phyloP scores from a whole-genome alignment of 495 filamentous ascomycete genomes.

The Saxophila tyrrhenica region DNA sequence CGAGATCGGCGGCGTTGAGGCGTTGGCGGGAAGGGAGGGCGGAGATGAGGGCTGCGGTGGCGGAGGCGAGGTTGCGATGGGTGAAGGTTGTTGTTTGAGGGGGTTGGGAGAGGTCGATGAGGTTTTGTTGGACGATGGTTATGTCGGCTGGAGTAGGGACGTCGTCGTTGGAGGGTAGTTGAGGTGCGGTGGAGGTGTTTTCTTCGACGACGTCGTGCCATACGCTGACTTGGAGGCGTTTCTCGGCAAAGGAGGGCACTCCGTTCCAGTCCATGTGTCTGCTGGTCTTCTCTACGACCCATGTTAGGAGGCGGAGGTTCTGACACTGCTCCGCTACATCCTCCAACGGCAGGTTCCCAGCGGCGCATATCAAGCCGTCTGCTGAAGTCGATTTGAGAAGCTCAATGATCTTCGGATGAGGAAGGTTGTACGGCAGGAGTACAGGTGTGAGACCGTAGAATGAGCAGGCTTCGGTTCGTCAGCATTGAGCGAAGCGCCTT shows the following conservation, averaged over 20 bases:
- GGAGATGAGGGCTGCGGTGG: constrained; percentile 62
- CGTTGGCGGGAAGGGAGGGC: constrained; percentile 63
- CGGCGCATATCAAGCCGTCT: constrained; percentile 72
- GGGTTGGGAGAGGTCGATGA: constrained; percentile 23
- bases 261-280: constrained; percentile 87
- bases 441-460: constrained; percentile 77
- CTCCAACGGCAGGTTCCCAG: constrained; percentile 77
- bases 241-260: constrained; percentile 60
- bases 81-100: constrained; percentile 68
- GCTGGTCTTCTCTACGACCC: constrained; percentile 87
- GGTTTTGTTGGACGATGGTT: constrained; percentile 29
- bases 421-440: constrained; percentile 70
- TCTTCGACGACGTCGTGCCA: constrained; percentile 80
- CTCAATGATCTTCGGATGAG: constrained; percentile 50
- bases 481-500: not conserved
- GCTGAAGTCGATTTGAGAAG: constrained; percentile 59
- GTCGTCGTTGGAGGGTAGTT: constrained; percentile 35
- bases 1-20: constrained; percentile 60
- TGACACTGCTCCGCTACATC: constrained; percentile 54
- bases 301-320: constrained; percentile 67
- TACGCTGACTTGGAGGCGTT: constrained; percentile 62
- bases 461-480: constrained; percentile 42
- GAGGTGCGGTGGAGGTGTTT: constrained; percentile 35
- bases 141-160: constrained; percentile 22
- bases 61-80: constrained; percentile 68